These are phyloP conservation scores for Erysiphe pulchra DNA, from an alignment of 2,329 filamentous ascomycete species.

Conservation along the genomic window DNA sequence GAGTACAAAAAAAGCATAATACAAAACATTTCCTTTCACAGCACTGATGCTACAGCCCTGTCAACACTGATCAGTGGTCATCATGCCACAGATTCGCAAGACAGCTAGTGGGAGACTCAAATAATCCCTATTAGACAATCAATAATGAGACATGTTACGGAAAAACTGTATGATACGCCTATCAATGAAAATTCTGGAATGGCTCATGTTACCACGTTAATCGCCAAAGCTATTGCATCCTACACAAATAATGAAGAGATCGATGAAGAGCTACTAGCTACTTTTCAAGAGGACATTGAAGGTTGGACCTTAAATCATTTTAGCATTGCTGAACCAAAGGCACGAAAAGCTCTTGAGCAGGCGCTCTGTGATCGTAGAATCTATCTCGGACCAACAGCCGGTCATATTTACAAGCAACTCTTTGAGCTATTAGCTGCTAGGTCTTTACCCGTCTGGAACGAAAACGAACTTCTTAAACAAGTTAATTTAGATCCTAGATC, in stretches of 20 bases:
- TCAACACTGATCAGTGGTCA: too few species aligned
- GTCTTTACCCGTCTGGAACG: neutral
- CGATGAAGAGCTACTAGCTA: neutral
- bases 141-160: too few species aligned
- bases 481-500: neutral
- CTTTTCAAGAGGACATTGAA: too few species aligned
- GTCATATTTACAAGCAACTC: neutral
- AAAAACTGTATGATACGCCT: neutral
- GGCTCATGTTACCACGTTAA: neutral
- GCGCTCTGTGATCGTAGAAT: neutral
- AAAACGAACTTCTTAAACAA: neutral
- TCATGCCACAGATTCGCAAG: too few species aligned
- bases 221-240: neutral
- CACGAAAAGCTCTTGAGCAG: neutral
- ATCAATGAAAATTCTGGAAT: neutral
- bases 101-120: neutral
- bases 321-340: too few species aligned
- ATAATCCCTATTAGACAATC: neutral
- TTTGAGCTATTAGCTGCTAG: neutral
- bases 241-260: neutral
- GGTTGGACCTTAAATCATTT: too few species aligned
- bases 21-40: neutral
- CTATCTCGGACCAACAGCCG: neutral
- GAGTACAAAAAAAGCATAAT: neutral
- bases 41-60: too few species aligned